Evolutionary conservation across 2,329 filamentous ascomycete genomes (phyloP).

Genomic region (Sclerotinia minor): DNA sequence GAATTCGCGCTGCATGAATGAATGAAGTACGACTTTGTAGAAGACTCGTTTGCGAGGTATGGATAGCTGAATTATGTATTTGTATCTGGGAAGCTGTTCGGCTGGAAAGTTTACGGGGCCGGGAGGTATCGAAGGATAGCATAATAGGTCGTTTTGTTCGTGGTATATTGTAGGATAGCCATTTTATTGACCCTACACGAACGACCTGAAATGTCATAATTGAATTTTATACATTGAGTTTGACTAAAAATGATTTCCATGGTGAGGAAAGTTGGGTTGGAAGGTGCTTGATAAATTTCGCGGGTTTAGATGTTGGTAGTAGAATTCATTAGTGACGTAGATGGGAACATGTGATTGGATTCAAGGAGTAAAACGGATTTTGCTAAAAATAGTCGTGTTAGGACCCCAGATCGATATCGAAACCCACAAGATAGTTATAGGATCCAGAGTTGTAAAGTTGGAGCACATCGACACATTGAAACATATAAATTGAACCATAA

Average conservation of each 20-base stretch:
- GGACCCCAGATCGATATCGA: background rate
- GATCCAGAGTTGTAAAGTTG: background rate
- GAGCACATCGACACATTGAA: background rate
- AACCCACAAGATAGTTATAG: background rate
- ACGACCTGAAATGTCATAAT: constrained; percentile 36
- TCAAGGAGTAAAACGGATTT: constrained; percentile 1
- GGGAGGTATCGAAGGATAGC: constrained; percentile 16
- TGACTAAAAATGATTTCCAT: constrained; percentile 27
- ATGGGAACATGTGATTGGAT: constrained; percentile 33
- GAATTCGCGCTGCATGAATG: constrained; percentile 11
- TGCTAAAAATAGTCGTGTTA: constrained; percentile 14
- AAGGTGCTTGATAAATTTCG: constrained; percentile 28
- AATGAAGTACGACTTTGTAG: background rate
- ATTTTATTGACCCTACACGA: constrained; percentile 38
- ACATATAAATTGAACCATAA: background rate
- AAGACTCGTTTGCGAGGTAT: background rate
- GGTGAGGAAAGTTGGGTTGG: constrained; percentile 26
- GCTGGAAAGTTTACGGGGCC: constrained; percentile 9
- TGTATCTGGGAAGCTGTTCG: constrained; percentile 1
- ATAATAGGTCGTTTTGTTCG: constrained; percentile 26
- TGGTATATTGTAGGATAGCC: constrained; percentile 31
- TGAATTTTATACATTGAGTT: constrained; percentile 35
- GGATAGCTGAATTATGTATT: constrained; percentile 17
- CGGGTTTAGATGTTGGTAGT: constrained; percentile 21
- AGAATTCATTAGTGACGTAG: constrained; percentile 35